These are phyloP conservation scores for Aspergillus carlsbadensis DNA, from an alignment of 495 filamentous ascomycete genomes.

Conservation along the genomic window DNA sequence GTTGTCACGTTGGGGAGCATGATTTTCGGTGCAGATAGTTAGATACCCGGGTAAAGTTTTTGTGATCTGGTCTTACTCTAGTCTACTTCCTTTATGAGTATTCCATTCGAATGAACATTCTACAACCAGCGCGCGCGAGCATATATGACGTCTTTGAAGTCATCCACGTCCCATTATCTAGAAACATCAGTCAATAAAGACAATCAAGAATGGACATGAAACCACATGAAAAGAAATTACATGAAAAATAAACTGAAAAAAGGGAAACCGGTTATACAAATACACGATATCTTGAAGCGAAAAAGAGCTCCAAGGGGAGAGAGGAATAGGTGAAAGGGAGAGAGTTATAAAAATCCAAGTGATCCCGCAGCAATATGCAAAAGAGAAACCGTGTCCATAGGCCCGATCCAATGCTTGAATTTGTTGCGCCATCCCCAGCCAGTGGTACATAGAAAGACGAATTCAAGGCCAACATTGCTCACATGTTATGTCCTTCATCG, in stretches of 20 bases:
- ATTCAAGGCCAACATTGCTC: not conserved
- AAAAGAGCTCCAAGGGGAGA: constrained; percentile 27
- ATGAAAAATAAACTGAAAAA: constrained; percentile 22
- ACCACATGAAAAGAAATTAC: constrained; percentile 18
- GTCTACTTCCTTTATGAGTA: no score
- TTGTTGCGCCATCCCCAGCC: constrained; percentile 15
- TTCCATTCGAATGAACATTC: no score
- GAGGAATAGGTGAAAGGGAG: constrained; percentile 15
- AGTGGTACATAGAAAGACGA: not conserved
- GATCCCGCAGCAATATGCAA: constrained; percentile 9
- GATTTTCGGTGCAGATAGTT: constrained; percentile 1
- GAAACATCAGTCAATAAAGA: constrained; percentile 31
- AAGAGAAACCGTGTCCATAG: constrained; percentile 11
- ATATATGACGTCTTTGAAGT: constrained; percentile 2
- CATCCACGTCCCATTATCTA: constrained; percentile 35
- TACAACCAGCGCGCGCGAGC: no score
- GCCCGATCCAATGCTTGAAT: constrained; percentile 10
- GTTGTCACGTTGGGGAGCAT: not conserved
- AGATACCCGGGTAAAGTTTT: constrained; percentile 10
- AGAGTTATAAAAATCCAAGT: constrained; percentile 13
- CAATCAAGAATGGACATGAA: constrained; percentile 20
- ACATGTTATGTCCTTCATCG: no score
- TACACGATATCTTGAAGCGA: constrained; percentile 41
- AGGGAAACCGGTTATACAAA: constrained; percentile 38
- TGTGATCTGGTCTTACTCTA: no score